phyloP scores from a whole-genome alignment of 2,329 filamentous ascomycete species.

The Aspergillus pseudoglaucus region DNA sequence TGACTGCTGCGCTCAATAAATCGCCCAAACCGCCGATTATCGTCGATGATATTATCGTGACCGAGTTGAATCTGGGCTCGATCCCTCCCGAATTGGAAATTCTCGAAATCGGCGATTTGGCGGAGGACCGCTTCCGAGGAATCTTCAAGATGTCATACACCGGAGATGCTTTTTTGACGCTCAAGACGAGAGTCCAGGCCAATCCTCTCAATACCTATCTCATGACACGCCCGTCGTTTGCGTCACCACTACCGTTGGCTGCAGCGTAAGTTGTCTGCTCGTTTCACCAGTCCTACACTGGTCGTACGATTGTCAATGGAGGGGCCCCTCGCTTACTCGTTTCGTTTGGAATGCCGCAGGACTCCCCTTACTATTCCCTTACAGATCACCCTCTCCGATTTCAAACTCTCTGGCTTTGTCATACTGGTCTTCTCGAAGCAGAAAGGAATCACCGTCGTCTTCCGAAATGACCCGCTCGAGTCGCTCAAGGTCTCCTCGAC shows the following conservation, averaged over 20 bases:
- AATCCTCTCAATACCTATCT: conserved; percentile 96
- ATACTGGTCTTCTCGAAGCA: conserved; percentile 96
- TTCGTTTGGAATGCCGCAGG: conserved; percentile 19
- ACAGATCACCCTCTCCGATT: conserved; percentile 91
- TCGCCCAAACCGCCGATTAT: conserved; percentile 97
- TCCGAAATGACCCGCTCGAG: conserved; percentile 95
- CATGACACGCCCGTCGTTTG: conserved; percentile 83
- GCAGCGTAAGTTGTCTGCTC: conserved; percentile 51
- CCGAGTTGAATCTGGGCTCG: conserved; percentile 91
- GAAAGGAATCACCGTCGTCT: conserved; percentile 93
- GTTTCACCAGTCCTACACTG: background rate
- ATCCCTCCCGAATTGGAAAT: conserved; percentile 95
- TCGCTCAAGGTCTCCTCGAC: conserved; percentile 98
- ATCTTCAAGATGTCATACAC: conserved; percentile 99
- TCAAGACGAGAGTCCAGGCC: conserved; percentile 94
- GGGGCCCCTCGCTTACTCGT: conserved; percentile 2
- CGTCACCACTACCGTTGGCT: conserved; percentile 84
- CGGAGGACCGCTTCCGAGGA: conserved; percentile 91
- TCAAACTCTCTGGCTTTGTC: conserved; percentile 93
- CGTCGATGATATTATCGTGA: conserved; percentile 97
- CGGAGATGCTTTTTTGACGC: conserved; percentile 88
- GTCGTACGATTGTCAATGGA: background rate
- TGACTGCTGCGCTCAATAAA: conserved; percentile 94
- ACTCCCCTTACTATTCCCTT: conserved; percentile 94
- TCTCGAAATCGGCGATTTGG: conserved; percentile 92